Base-by-base conservation (phyloP, 371 early-diverging fungal species). In the Coemansia sp. region DNA sequence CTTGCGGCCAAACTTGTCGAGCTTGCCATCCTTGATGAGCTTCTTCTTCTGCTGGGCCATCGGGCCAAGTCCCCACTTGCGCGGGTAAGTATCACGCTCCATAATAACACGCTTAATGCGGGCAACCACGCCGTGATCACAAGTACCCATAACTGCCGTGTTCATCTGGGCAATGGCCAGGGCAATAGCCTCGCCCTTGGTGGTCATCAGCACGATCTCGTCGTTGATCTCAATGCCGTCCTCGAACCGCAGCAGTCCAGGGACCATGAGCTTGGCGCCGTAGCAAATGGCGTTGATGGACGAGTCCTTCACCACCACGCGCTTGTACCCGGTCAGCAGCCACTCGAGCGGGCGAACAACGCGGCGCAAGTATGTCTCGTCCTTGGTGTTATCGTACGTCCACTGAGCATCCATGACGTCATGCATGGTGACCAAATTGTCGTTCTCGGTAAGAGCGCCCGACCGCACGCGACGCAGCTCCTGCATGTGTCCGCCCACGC, bases 161-260 rank as follows among this genome's bases (percentile, higher is more conserved):
- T 94, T 92, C 94, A 99, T 98, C 80, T 92, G 89, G 23, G 99
- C 97, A 70, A 94, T 92, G 52, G 89, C 99, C 11, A 99, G 84
- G 40, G 99, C 99, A 72, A 99, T 94, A 36, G 99, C 99, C 82
- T 99, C 99, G 73, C 99, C 99, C 89, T 99, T 99, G 66, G 99
- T 97, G 46, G 99, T 97, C 90, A 99, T 98, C 70, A 99, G 82
- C 21, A 99, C 98, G 66, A 99, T 89, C 80, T 96, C 95, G 73
- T 95, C 95, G 70, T 92, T 86, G 69, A 96, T 81, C 83, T 99
- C 97, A 78, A 99, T 92, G 63, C 93, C 96, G 67, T 91, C 88
- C 82, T 99, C 99, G 81, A 93, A 99, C 64, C 97, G 93, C 60
- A 99, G 86, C 15, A 99, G 88, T 81, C 99, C 99, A 19, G 97